Conservation (phyloP, 352 stramenopile species). For the Peronospora destructor region DNA sequence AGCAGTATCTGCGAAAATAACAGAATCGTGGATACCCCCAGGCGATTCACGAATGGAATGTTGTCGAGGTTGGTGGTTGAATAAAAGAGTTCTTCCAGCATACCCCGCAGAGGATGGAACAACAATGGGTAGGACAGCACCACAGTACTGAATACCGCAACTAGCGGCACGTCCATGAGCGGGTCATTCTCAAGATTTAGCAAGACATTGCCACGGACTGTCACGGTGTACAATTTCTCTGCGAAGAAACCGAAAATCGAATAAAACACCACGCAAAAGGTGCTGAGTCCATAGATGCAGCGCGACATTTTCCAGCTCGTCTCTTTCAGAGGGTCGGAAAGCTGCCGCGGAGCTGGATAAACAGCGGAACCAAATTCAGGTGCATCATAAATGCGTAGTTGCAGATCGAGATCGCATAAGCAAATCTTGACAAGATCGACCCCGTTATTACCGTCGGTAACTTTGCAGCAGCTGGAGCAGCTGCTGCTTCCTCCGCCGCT, state of each 20-base stretch:
- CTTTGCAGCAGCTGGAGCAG: constrained; percentile 15
- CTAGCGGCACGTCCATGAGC: constrained; percentile 56
- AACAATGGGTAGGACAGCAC: constrained; percentile 69
- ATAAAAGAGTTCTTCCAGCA: constrained; percentile 56
- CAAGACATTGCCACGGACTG: constrained; percentile 65
- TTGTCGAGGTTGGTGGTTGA: constrained; percentile 37
- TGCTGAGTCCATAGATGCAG: constrained; percentile 42
- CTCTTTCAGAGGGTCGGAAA: constrained; percentile 44
- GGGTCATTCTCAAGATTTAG: constrained; percentile 71
- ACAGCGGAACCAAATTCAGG: constrained; percentile 70
- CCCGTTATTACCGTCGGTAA: constrained; percentile 31
- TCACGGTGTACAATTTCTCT: constrained; percentile 46
- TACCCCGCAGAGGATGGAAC: constrained; percentile 59
- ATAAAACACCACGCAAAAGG: constrained; percentile 62
- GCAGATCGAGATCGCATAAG: constrained; percentile 65
- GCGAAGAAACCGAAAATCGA: constrained; percentile 43
- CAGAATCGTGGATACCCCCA: constrained; percentile 45
- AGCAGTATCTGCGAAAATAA: constrained; percentile 50
- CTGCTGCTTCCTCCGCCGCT: constrained; percentile 6
- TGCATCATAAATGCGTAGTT: constrained; percentile 86
- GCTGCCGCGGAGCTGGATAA: constrained; percentile 56
- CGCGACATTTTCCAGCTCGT: constrained; percentile 46
- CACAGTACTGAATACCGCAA: constrained; percentile 65
- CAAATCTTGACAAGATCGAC: constrained; percentile 33
- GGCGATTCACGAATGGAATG: constrained; percentile 40